Conservation (phyloP, 169 alveolate genomes). For the Plasmodium billcollinsi region DNA sequence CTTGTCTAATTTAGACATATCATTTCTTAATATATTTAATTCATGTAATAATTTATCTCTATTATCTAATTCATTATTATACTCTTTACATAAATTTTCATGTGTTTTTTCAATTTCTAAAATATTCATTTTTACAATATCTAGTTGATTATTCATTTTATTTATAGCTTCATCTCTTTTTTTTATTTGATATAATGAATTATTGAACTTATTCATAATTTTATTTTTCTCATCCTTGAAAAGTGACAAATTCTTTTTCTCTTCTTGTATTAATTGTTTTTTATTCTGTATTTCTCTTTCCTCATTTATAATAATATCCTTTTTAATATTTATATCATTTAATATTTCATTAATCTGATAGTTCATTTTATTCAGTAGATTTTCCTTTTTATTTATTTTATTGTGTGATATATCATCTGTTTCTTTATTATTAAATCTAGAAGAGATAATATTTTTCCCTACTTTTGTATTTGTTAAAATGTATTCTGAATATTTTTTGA, state of each 20-base stretch:
- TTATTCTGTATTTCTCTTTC: conserved; percentile 22
- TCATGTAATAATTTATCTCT: conserved; percentile 41
- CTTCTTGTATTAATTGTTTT: conserved; percentile 32
- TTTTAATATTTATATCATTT: conserved; percentile 21
- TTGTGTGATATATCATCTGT: background rate
- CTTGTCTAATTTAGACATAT: background rate
- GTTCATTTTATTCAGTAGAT: conserved; percentile 45
- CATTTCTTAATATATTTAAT: conserved; percentile 22
- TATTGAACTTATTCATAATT: conserved; percentile 27
- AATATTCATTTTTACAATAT: conserved; percentile 22
- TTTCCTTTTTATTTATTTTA: conserved; percentile 37
- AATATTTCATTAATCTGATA: conserved; percentile 37
- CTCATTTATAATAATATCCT: conserved; percentile 17
- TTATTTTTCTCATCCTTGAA: conserved; percentile 28
- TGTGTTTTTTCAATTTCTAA: conserved; percentile 22
- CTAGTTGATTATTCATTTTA: conserved; percentile 38
- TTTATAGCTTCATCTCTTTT: conserved; percentile 66
- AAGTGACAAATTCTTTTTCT: background rate
- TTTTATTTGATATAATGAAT: conserved; percentile 34
- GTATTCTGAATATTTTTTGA: conserved; percentile 25
- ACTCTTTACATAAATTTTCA: conserved; percentile 17
- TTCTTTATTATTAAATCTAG: background rate
- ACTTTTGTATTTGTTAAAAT: conserved; percentile 13
- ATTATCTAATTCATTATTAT: conserved; percentile 26
- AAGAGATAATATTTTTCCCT: conserved; percentile 15